Evolutionary conservation across 345 rosid genomes (phyloP).

Genomic region (Psidium guajava): DNA sequence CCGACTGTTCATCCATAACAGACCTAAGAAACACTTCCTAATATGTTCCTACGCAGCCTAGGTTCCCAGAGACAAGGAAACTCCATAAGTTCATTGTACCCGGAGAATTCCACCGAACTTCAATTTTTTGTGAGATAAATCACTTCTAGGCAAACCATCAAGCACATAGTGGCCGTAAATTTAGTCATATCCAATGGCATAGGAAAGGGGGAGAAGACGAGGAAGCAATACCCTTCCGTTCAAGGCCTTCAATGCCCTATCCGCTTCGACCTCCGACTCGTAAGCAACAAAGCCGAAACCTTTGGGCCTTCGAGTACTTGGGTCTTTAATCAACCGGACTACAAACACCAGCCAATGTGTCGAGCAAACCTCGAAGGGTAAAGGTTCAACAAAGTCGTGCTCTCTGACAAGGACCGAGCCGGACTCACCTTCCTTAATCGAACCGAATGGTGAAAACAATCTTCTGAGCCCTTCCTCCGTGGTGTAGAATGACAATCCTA

Average conservation of each 20-base stretch:
- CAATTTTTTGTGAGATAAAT: not conserved
- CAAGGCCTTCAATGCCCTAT: conserved; percentile 46
- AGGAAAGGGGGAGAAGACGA: not conserved
- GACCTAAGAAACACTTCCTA: not conserved
- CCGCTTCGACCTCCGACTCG: conserved; percentile 44
- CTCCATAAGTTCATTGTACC: not conserved
- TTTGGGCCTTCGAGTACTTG: conserved; percentile 46
- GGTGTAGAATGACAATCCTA: conserved; percentile 30
- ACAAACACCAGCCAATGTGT: not conserved
- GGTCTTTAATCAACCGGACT: conserved; percentile 45
- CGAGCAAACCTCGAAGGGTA: not conserved
- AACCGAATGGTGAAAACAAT: conserved; percentile 33
- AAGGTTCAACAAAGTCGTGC: not conserved
- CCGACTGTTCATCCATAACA: not conserved
- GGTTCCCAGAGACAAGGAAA: not conserved
- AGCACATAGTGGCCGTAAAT: not conserved
- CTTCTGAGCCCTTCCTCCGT: conserved; percentile 13
- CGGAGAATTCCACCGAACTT: not conserved
- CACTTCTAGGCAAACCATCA: not conserved
- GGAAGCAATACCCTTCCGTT: conserved; percentile 39
- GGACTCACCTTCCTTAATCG: conserved; percentile 20
- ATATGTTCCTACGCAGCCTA: not conserved
- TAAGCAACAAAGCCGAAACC: conserved; percentile 66
- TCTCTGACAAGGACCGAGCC: not conserved
- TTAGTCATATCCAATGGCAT: not conserved